Evolutionary conservation across 768 basidiomycete genomes (phyloP), one percentile per base, ranked within the genome.

Genomic region (Tricholoma saponaceum): DNA sequence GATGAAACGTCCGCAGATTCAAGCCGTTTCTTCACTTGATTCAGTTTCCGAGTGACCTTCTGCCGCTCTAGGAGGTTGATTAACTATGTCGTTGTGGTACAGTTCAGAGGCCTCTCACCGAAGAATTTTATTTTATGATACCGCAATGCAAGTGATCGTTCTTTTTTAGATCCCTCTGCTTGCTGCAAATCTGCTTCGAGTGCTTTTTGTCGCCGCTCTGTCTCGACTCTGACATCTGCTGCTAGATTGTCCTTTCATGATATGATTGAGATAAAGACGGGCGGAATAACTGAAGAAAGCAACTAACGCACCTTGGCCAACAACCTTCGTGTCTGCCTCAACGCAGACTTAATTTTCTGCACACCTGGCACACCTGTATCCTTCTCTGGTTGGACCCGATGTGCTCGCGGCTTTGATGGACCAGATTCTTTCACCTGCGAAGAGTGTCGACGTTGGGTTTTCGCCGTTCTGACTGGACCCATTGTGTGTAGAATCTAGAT

Each of bases 41-140:
- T 82, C 51, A 97, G 81, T 68, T 87, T 90, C 20, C 95, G 84
- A 3, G 83, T 67, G 12, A 95, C 83, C 66, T 96, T 98, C 73
- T 92, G 86, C 46, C 93, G 85, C 70, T 98, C 95, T 96, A 63
- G 18, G 41, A 23, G 18, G 12, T 14, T 8, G 47, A 14, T 28
- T 50, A 4, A 30, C 9, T 30, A n/a, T 50, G 16, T 28, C 7
- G 16, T 50, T 26, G 2, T 26, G 9, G n/a, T 3, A 18, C 10
- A 53, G 5, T 23, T 12, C 5, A n/a, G 14, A 12, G 18, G 1
- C 37, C n/a, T 69, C 79, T 62, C 60, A 95, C 94, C 95, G 60
- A 98, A 97, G 74, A 98, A 98, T 70, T 93, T 95, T 65, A 95
- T 76, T 75, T 86, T 92, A 64, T 95, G 94, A 70, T 98, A 98